Evolutionary conservation across 495 filamentous ascomycete genomes (phyloP), one percentile per base, ranked within the genome.

Genomic region (Aspergillus homomorphus): DNA sequence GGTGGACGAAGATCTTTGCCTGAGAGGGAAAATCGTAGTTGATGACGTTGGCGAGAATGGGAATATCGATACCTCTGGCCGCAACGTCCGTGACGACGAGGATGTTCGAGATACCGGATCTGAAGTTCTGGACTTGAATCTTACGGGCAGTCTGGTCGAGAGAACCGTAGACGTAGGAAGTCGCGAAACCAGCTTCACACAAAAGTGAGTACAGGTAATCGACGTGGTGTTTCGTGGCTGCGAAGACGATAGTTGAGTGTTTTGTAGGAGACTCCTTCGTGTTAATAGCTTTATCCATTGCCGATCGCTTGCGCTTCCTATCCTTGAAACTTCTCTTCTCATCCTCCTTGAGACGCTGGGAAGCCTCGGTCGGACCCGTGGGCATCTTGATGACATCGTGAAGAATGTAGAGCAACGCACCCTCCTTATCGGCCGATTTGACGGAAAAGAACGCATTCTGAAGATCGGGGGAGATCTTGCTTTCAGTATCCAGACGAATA

Each of bases 21-120:
- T 98, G 93, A 5, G 93, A 87, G 3, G 94, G 94, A 66, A 99
- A 98, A 61, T 98, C 91, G 77, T 95, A 99, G 77, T 99, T 98
- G 76, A 99, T 94, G 52, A 98, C 94, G 67, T 99, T 97, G 43
- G 91, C 92, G 12, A 99, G 84, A 30, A 96, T 79, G 0, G 94
- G 94, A 60, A 98, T 96, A 86, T 99, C 94, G 59, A 99, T 95
- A 81, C 94, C 94, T 77, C 94, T 82, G 12, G 94, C 94, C 14
- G 95, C 94, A 30, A 99, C 92, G 71, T 99, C 94, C 5, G 94
- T 99, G 30, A 96, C 92, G n/a, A 98, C 91, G 1, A 98, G 74
- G 46, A 98, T 92, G 63, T 94, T 90, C 0, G 94, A 88, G 51
- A 87, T 76, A 20, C 95, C 94, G 9, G 77, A 81, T 52, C 94